Percentiles rank a stretch among this genome's conserved stretches.
Evolutionary conservation across 768 basidiomycete genomes (phyloP).

Genomic region (Trametes cinnabarina): DNA sequence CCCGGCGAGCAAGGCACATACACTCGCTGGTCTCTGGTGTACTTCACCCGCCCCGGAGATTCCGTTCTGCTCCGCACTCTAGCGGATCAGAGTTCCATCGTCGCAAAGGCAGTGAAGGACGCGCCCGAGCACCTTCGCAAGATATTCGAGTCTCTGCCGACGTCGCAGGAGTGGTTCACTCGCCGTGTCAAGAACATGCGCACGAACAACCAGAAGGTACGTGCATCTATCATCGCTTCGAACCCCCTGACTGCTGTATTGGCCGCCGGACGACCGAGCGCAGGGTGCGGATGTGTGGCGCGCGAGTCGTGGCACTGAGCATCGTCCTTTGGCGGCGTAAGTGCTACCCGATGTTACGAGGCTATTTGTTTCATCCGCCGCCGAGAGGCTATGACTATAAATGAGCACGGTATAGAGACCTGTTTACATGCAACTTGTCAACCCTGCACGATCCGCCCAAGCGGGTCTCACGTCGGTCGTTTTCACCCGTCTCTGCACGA

Average conservation of each 20-base stretch:
- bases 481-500: no score
- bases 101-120: background rate
- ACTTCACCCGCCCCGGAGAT: conserved; percentile 62
- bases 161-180: background rate
- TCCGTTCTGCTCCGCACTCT: background rate
- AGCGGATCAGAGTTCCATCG: background rate
- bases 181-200: conserved; percentile 38
- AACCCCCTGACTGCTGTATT: no score
- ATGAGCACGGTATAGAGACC: no score
- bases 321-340: background rate
- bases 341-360: background rate
- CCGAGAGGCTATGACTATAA: no score
- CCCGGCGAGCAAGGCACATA: conserved; percentile 52
- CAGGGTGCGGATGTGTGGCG: conserved; percentile 1
- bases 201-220: conserved; percentile 38
- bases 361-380: no score
- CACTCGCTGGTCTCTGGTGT: conserved; percentile 69
- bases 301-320: background rate
- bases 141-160: background rate
- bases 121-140: background rate
- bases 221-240: conserved; percentile 6
- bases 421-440: no score
- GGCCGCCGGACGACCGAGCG: no score
- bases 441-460: no score
- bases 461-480: no score